Evolutionary conservation across 192 early-diverging fungal species (phyloP).

Genomic region (Polychytrium aggregatum): DNA sequence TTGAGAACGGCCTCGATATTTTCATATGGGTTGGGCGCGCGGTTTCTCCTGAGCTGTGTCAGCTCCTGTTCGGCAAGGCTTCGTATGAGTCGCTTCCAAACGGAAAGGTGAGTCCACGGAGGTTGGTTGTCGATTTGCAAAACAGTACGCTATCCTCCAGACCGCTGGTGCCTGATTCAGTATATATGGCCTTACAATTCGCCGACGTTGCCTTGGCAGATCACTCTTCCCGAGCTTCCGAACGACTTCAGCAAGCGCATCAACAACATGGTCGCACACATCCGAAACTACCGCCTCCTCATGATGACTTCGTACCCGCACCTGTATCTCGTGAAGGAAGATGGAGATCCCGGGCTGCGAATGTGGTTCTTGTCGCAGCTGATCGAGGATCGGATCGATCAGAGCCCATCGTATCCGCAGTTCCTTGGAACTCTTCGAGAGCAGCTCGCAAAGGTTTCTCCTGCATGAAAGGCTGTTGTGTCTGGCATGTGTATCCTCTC

Average conservation of each 20-base stretch:
- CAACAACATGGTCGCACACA: conserved; percentile 62
- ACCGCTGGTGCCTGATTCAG: no score
- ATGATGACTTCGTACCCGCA: conserved; percentile 56
- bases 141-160: no score
- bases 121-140: no score
- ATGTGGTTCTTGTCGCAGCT: conserved; percentile 78
- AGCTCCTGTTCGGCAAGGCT: conserved; percentile 63
- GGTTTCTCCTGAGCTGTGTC: conserved; percentile 60
- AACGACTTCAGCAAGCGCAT: conserved; percentile 63
- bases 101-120: conserved; percentile 51
- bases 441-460: conserved; percentile 7
- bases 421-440: conserved; percentile 30
- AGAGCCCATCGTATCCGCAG: conserved; percentile 36
- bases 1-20: conserved; percentile 72
- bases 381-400: conserved; percentile 84
- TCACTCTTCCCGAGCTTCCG: conserved; percentile 52
- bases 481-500: no score
- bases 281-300: conserved; percentile 53
- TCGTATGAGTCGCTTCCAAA: conserved; percentile 64
- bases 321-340: conserved; percentile 82
- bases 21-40: conserved; percentile 83
- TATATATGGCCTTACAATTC: no score
- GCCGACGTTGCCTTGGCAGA: conserved; percentile 40
- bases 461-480: no score
- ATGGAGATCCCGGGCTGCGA: conserved; percentile 72